Evolutionary conservation across 2,329 filamentous ascomycete species (phyloP), one percentile per base, ranked within the genome.

Genomic region (Aspergillus fischeri): DNA sequence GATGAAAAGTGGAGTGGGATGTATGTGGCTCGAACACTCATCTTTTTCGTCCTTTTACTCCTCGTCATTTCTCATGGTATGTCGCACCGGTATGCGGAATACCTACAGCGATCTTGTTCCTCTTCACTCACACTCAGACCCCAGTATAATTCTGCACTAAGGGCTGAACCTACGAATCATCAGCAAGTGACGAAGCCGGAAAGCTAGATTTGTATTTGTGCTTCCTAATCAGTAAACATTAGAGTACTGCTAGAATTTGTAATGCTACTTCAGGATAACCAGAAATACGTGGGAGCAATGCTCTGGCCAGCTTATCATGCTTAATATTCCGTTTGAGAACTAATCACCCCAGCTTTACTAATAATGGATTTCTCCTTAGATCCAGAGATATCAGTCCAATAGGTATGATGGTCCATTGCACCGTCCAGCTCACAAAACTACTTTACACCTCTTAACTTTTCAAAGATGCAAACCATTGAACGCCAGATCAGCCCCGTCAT

Each of bases 401-500:
- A 27, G 25, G 25, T 6, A 38, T 38, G 14, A 38, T 38, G 5
- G 32, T 14, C 32, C 32, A 7, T 35, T 27, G 44, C 44, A 47
- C 44, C 44, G 14, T 27, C 44, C 11, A 47, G 44, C 44, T 24
- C 44, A 47, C 53, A 59, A 49, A 51, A 60, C 52, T 60, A 59
- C 57, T 57, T 52, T 56, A 25, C 47, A 41, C 24, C 49, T 50
- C 55, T 35, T 52, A 52, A 50, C 11, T 49, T 56, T 58, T 58
- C 38, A 41, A 42, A 54, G 25, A 35, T 17, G 53, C 53, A 58
- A 52, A 59, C 41, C 48, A 56, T 58, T 59, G 62, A 65, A 65
- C 65, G 57, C 55, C 60, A 57, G 51, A 59, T 56, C 58, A 56
- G 59, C 55, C 54, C 57, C 57, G 60, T 57, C 49, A 28, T 52